Evolutionary conservation across 495 filamentous ascomycete genomes (phyloP).

Genomic region (Recurvomyces mirabilis): DNA sequence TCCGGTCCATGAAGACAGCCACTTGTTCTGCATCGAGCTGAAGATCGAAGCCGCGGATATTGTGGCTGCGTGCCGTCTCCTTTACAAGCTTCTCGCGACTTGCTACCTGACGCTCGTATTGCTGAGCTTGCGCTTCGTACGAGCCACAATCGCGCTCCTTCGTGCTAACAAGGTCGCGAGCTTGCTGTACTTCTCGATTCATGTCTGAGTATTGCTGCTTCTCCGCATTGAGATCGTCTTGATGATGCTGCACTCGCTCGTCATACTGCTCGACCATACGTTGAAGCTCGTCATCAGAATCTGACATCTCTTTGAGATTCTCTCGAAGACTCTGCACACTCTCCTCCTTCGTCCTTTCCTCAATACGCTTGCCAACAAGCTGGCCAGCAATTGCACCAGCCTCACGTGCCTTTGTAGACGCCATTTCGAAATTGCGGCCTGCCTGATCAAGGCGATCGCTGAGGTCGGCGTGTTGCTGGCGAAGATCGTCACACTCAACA

Average conservation of each 20-base stretch:
- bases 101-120: slow-evolving; percentile 67
- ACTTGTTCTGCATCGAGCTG: slow-evolving; percentile 65
- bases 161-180: slow-evolving; percentile 45
- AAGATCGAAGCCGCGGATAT: slow-evolving; percentile 71
- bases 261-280: slow-evolving; percentile 73
- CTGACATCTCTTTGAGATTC: slow-evolving; percentile 61
- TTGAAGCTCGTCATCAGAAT: slow-evolving; percentile 68
- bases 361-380: slow-evolving; percentile 62
- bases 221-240: slow-evolving; percentile 50
- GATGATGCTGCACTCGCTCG: slow-evolving; percentile 52
- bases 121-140: slow-evolving; percentile 72
- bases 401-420: slow-evolving; percentile 48
- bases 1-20: slow-evolving; percentile 61
- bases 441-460: slow-evolving; percentile 45
- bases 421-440: slow-evolving; percentile 43
- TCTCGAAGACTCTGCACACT: slow-evolving; percentile 57
- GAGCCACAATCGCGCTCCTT: slow-evolving; percentile 79
- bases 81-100: slow-evolving; percentile 60
- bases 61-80: slow-evolving; percentile 66
- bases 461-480: slow-evolving; percentile 46
- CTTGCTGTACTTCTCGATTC: slow-evolving; percentile 47
- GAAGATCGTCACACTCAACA: slow-evolving; percentile 60
- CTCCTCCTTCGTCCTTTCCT: slow-evolving; percentile 50
- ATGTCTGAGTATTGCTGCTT: slow-evolving; percentile 53
- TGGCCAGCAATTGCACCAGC: slow-evolving; percentile 56